phyloP scores from a whole-genome alignment of 2,329 filamentous ascomycete genomes.

The Trichoderma citrinoviride region DNA sequence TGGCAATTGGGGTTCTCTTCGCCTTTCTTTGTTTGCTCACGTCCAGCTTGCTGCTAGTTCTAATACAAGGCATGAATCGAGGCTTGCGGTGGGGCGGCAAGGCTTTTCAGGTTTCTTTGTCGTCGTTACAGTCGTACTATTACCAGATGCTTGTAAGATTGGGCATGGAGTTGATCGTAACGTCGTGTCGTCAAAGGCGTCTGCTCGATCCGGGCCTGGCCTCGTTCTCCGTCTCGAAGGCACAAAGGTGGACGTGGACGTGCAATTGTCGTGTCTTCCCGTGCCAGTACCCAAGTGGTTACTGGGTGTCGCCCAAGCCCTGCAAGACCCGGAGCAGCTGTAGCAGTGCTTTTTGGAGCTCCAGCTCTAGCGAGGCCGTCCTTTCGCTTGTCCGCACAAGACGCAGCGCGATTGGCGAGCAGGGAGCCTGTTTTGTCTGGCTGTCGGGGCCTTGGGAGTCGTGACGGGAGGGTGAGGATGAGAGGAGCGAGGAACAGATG shows the following conservation, averaged over 20 bases:
- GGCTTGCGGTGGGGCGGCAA: conserved; percentile 23
- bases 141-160: conserved; percentile 28
- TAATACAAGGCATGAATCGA: conserved; percentile 16
- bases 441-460: conserved; percentile 22
- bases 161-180: conserved; percentile 6
- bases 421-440: conserved; percentile 20
- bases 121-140: conserved; percentile 34
- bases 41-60: conserved; percentile 8
- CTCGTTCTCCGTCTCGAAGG: background rate
- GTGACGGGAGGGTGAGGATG: conserved; percentile 33
- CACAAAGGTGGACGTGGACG: background rate
- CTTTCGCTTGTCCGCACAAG: conserved; percentile 20
- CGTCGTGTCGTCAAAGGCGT: background rate
- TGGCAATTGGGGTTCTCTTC: conserved; percentile 1
- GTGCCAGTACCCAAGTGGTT: conserved; percentile 17
- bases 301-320: background rate
- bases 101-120: conserved; percentile 27
- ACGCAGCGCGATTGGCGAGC: conserved; percentile 23
- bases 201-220: background rate
- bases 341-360: background rate
- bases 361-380: background rate
- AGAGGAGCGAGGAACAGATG: conserved; percentile 32
- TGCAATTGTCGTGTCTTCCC: conserved; percentile 21
- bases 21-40: conserved; percentile 18
- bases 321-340: conserved; percentile 7